Base-by-base conservation (phyloP, 2,329 filamentous ascomycete genomes). In the Diplodia intermedia region DNA sequence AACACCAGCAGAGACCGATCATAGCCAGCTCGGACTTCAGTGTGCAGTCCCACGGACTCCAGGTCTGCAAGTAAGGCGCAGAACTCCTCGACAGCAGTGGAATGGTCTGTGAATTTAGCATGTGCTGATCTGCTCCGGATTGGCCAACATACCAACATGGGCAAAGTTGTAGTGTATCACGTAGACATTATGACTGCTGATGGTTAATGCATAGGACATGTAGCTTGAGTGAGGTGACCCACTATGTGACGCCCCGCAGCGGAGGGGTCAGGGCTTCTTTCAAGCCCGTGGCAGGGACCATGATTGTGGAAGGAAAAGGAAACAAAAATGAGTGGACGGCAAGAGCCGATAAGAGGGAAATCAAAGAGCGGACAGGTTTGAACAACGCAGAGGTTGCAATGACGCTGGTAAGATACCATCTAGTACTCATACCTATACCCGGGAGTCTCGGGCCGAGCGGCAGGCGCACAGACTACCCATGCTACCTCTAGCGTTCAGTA, bases 81-180 rank as follows among this genome's bases (percentile, higher is more conserved):
- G 63, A 76, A 71, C 63, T 76, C 73, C 8, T 68, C 62, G n/a
- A 71, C 71, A 0, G 75, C 74, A 18, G 68, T 70, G 1, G 71
- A 69, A 14, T 67, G 54, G 49, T 75, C 75, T 76, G 40, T 12
- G 2, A 8, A 26, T 14, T 55, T 12, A 57, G 50, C 20, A 18
- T 5, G 12, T 57, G 33, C 7, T 20, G 18, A 1, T 9, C 11
- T 11, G 7, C 2, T 12, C 7, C 12, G 26, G 23, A 29, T 31
- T 55, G 9, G 40, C 15, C 20, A 29, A 73, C 75, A n/a, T 65
- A 77, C 75, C 73, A 60, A 73, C 40, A 20, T 70, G 69, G 36
- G 71, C 69, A 60, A 74, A 78, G 47, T 78, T 72, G 67, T 77
- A 77, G 11, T 75, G 73, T 1, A 77, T 62, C 26, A 77, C 73